These are phyloP conservation scores for Gyrodon lividus DNA, from an alignment of 768 basidiomycete species.

Conservation along the genomic window DNA sequence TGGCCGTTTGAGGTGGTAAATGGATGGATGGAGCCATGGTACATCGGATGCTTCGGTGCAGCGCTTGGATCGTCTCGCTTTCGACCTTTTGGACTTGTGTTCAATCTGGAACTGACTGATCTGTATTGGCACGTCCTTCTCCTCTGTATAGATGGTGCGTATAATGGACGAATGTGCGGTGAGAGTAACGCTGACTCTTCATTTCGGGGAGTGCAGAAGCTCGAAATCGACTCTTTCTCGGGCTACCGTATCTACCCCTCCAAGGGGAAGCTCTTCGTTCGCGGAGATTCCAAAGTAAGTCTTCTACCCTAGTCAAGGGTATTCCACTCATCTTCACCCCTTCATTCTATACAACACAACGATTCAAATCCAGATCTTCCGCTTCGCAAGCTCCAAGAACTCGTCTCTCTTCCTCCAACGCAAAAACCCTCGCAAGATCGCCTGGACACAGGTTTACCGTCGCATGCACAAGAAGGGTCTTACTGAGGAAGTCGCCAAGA, in stretches of 20 bases:
- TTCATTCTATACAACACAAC: too few species aligned
- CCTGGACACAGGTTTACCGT: conserved; percentile 92
- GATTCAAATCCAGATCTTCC: conserved; percentile 69
- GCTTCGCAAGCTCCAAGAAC: conserved; percentile 90
- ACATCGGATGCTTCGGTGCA: conserved; percentile 37
- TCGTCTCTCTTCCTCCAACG: conserved; percentile 97
- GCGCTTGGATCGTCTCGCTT: neutral
- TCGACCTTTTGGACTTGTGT: conserved; percentile 13
- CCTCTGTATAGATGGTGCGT: conserved; percentile 26
- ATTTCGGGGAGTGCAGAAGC: conserved; percentile 59
- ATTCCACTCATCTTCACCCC: neutral
- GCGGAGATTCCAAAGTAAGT: conserved; percentile 91
- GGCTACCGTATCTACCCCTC: conserved; percentile 97
- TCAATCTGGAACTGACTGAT: conserved; percentile 19
- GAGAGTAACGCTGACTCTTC: neutral
- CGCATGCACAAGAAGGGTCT: conserved; percentile 99
- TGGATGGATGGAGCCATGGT: conserved; percentile 43
- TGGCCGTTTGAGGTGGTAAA: conserved; percentile 17
- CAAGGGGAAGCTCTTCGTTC: conserved; percentile 94
- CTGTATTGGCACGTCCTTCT: neutral
- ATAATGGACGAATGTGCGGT: neutral
- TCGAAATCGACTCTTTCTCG: conserved; percentile 98
- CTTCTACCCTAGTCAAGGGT: neutral
- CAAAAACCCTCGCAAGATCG: conserved; percentile 99
- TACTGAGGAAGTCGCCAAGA: conserved; percentile 99